A percentile compares a stretch with the other conserved stretches of the same genome.
Evolutionary conservation across 768 basidiomycete species (phyloP).

Genomic region (Lactarius evosmus): DNA sequence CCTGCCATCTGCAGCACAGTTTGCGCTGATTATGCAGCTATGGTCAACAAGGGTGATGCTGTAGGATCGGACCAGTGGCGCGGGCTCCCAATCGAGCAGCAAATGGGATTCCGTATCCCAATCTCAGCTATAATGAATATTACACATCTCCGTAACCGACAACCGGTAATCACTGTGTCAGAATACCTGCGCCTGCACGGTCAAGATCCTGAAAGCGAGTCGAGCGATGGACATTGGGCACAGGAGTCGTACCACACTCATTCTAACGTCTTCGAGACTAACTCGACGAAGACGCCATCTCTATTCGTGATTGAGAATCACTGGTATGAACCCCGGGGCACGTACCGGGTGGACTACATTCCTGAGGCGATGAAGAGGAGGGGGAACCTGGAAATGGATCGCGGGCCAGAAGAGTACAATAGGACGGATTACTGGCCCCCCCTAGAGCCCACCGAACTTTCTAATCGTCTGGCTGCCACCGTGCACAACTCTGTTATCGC

Average conservation of each 20-base stretch:
- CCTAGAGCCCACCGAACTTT: constrained; percentile 4
- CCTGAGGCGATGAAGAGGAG: constrained; percentile 36
- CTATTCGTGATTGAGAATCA: constrained; percentile 39
- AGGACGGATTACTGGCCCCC: constrained; percentile 16
- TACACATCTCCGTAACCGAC: constrained; percentile 38
- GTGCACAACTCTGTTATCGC: background rate
- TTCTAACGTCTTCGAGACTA: constrained; percentile 31
- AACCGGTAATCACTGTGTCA: constrained; percentile 41
- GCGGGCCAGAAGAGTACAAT: constrained; percentile 24
- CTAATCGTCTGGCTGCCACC: background rate
- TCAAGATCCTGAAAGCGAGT: constrained; percentile 37
- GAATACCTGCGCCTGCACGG: constrained; percentile 45
- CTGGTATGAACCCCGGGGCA: constrained; percentile 40
- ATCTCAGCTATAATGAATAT: constrained; percentile 43
- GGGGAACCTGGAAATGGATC: constrained; percentile 33
- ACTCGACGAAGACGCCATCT: constrained; percentile 28
- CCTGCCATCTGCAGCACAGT: constrained; percentile 30
- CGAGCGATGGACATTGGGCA: constrained; percentile 40
- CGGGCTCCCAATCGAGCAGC: constrained; percentile 37
- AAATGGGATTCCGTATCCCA: constrained; percentile 39
- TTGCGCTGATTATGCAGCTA: constrained; percentile 41
- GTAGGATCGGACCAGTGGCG: constrained; percentile 43
- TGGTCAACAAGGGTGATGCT: constrained; percentile 46
- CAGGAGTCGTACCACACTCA: constrained; percentile 36
- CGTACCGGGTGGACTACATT: constrained; percentile 40